phyloP scores from a whole-genome alignment of 176 grass and related monocot species.

The Puccinellia tenuiflora region DNA sequence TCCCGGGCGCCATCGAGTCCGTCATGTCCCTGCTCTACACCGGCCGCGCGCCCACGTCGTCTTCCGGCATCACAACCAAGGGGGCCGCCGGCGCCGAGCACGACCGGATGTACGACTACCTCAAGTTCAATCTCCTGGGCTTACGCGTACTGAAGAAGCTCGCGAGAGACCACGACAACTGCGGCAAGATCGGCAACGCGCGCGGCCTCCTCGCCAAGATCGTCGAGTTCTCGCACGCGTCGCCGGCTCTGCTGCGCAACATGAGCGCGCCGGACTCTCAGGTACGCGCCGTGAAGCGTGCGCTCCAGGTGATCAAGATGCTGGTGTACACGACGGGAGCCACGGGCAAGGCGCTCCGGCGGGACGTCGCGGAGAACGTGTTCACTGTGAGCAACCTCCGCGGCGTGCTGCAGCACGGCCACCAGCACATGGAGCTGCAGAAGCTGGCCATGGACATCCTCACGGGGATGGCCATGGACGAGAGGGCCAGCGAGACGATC shows the following conservation, averaged over 20 bases:
- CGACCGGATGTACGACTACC: slow-evolving; percentile 28
- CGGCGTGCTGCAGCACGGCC: slow-evolving; percentile 37
- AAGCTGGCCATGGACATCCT: slow-evolving; percentile 60
- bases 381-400: slow-evolving; percentile 68
- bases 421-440: slow-evolving; percentile 37
- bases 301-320: slow-evolving; percentile 53
- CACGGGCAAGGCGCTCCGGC: slow-evolving; percentile 40
- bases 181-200: slow-evolving; percentile 50
- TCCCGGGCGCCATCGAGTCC: slow-evolving; percentile 64
- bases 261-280: not conserved
- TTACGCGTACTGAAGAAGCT: slow-evolving; percentile 55
- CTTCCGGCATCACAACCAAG: not conserved
- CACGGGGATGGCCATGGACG: slow-evolving; percentile 46
- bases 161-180: slow-evolving; percentile 51
- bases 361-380: slow-evolving; percentile 41
- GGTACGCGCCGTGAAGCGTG: slow-evolving; percentile 28
- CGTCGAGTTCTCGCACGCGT: slow-evolving; percentile 44
- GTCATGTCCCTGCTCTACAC: slow-evolving; percentile 55
- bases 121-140: slow-evolving; percentile 46
- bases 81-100: not conserved
- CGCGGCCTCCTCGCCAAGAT: slow-evolving; percentile 51
- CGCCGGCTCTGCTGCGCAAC: slow-evolving; percentile 13
- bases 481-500: slow-evolving; percentile 10
- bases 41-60: not conserved
- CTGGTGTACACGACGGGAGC: slow-evolving; percentile 41